Base-by-base conservation (phyloP, 306 rosid genomes). In the Psophocarpus tetragonolobus region DNA sequence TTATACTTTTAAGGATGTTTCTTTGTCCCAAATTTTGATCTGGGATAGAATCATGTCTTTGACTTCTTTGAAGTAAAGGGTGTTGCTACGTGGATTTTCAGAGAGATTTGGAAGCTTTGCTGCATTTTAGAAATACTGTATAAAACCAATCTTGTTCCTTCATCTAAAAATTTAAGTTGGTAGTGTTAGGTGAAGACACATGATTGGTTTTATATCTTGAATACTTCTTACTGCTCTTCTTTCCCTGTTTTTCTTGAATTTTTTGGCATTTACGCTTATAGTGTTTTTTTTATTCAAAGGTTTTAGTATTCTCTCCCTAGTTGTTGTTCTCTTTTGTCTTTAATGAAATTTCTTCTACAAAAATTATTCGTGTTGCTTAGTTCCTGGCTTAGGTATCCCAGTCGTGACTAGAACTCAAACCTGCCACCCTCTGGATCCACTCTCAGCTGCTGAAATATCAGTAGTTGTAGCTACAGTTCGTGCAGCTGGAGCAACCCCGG, bases 401-500 rank as follows among this genome's bases (percentile, higher is more conserved):
- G 83, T 83, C 79, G 87, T 90, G 94, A 15, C 73, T 70, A 87
- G 87, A 65, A 89, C 89, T 78, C 94, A 90, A 81, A 84, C 87
- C 60, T 84, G 87, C 68, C 94, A 90, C 86, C 94, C 94, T 32
- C 47, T 90, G 87, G 94, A 90, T 85, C 94, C 94, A 50, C 80
- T 90, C 65, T 80, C 85, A 64, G 91, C 91, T 65, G 94, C 94
- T 35, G 94, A 90, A 81, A 90, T 90, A 80, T 84, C 94, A 20
- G 94, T 90, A 33, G 94, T 91, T 36, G 94, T 86, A 54, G 90
- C 86, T 39, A 90, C 94, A 68, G 94, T 90, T 71, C 85, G 94
- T 30, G 91, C 94, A 47, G 90, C 94, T 64, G 94, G 94, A 63
- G 81, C 82, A 62, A 90, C 94, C 75, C 94, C 94, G 72, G 94